phyloP scores from a whole-genome alignment of 2,329 filamentous ascomycete genomes.

The Exserohilum turcica region DNA sequence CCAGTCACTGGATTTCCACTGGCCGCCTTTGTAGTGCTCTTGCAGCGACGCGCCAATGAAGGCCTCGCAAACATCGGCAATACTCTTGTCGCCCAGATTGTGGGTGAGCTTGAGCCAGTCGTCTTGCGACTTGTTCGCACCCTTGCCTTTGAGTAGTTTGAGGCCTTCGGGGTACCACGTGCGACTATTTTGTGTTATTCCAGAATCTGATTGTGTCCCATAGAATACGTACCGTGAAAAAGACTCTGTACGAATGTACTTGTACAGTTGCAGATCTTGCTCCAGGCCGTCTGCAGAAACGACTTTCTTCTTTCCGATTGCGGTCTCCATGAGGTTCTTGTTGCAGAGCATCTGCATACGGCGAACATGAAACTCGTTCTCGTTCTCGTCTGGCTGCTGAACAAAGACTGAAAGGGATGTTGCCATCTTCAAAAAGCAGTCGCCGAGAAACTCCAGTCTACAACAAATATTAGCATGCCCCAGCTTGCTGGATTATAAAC shows the following conservation, averaged over 20 bases:
- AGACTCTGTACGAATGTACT: conserved; percentile 79
- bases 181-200: conserved; percentile 55
- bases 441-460: conserved; percentile 82
- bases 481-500: background rate
- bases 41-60: conserved; percentile 84
- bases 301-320: conserved; percentile 51
- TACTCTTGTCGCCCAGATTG: conserved; percentile 78
- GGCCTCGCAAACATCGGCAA: conserved; percentile 94
- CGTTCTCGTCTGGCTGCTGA: conserved; percentile 74
- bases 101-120: conserved; percentile 61
- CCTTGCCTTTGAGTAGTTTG: conserved; percentile 74
- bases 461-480: background rate
- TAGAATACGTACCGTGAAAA: conserved; percentile 67
- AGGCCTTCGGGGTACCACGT: conserved; percentile 88
- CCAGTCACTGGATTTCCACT: conserved; percentile 56
- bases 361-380: conserved; percentile 86
- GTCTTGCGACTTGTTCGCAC: conserved; percentile 55
- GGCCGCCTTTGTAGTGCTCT: conserved; percentile 53
- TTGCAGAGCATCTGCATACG: conserved; percentile 94
- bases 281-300: conserved; percentile 45
- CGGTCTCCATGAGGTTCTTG: conserved; percentile 81
- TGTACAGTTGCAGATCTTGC: conserved; percentile 61
- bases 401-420: conserved; percentile 88
- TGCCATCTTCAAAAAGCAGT: conserved; percentile 93
- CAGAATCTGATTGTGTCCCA: background rate